Percentiles rank a stretch among this genome's conserved stretches.
Conservation (phyloP, 169 alveolate genomes). For the Eimeria sp. region DNA sequence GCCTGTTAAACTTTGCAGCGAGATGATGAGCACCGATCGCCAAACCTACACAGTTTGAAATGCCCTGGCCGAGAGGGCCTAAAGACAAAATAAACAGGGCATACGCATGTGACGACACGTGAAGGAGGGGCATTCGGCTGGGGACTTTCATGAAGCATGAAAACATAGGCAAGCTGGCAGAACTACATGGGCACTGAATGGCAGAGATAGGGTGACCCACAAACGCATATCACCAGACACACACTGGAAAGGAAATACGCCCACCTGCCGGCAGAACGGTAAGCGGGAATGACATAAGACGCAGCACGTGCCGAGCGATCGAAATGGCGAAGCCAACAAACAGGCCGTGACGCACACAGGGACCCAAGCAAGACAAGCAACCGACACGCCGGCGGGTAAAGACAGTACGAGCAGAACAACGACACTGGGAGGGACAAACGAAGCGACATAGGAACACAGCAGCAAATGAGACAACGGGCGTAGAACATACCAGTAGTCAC, state of each 20-base stretch:
- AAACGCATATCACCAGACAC: background rate
- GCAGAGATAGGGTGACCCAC: background rate
- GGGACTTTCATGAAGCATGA: background rate
- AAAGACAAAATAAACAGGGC: conserved; percentile 39
- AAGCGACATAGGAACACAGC: background rate
- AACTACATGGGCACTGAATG: background rate
- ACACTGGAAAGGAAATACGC: too few species aligned
- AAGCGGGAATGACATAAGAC: background rate
- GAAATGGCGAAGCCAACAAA: background rate
- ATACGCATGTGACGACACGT: background rate
- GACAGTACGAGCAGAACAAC: background rate
- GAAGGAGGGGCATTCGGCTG: background rate
- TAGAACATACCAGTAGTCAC: conserved; percentile 70
- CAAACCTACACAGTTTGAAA: conserved; percentile 91
- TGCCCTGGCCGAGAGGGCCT: conserved; percentile 93
- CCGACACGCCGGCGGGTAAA: background rate
- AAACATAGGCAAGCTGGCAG: background rate
- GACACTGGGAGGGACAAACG: background rate
- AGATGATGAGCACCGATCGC: conserved; percentile 89
- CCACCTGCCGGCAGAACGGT: background rate
- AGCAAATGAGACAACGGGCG: background rate
- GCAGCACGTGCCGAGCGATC: background rate
- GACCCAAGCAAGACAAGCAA: background rate
- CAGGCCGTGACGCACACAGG: background rate
- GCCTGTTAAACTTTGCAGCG: conserved; percentile 89